Conservation (phyloP, 768 basidiomycete genomes). For the Pisolithus albus region DNA sequence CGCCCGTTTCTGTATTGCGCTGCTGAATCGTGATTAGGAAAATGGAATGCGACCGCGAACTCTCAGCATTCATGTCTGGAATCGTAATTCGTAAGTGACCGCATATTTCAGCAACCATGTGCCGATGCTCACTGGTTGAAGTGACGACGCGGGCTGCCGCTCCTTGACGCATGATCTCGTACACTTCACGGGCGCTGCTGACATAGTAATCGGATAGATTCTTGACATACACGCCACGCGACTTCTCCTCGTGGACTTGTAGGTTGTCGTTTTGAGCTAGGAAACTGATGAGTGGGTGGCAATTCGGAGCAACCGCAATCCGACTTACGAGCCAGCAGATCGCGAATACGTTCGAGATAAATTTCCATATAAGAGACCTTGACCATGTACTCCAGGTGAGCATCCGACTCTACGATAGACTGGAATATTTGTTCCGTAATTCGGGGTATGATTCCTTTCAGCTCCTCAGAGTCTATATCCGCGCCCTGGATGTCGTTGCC, state of each 20-base stretch:
- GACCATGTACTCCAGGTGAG: slow-evolving; percentile 94
- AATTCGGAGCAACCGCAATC: not conserved
- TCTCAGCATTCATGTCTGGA: slow-evolving; percentile 98
- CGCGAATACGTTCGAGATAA: slow-evolving; percentile 92
- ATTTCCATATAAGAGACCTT: slow-evolving; percentile 99
- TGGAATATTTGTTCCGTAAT: slow-evolving; percentile 99
- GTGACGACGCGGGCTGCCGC: slow-evolving; percentile 87
- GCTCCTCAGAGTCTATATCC: slow-evolving; percentile 89
- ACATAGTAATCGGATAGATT: slow-evolving; percentile 97
- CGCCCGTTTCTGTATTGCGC: slow-evolving; percentile 91
- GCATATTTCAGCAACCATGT: not conserved
- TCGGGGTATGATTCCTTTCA: slow-evolving; percentile 95
- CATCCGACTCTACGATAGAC: slow-evolving; percentile 91
- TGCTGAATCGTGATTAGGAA: slow-evolving; percentile 98
- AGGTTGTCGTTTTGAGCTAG: slow-evolving; percentile 95
- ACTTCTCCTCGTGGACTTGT: slow-evolving; percentile 97
- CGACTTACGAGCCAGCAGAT: slow-evolving; percentile 87
- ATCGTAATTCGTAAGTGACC: slow-evolving; percentile 2
- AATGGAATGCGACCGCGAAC: slow-evolving; percentile 97
- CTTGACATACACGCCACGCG: slow-evolving; percentile 96
- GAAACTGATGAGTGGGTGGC: slow-evolving; percentile 5
- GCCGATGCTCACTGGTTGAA: slow-evolving; percentile 75
- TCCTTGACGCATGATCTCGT: slow-evolving; percentile 98
- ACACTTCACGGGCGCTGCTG: slow-evolving; percentile 89
- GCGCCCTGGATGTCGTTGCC: slow-evolving; percentile 58